phyloP scores from a whole-genome alignment of 768 basidiomycete species.

The Lactarius pseudohatsudake region DNA sequence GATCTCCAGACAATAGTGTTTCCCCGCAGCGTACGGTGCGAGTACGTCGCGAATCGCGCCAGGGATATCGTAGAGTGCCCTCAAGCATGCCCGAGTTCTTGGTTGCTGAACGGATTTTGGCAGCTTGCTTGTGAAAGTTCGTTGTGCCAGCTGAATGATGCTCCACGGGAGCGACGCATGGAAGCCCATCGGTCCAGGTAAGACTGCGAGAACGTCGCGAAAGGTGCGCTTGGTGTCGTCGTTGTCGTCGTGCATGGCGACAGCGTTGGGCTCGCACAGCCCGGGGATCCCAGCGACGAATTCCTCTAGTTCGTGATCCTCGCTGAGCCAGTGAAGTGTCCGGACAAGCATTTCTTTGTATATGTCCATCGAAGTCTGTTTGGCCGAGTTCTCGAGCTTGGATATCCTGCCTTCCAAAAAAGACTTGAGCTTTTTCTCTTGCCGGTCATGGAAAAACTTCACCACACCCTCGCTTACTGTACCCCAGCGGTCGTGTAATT shows the following conservation, averaged over 20 bases:
- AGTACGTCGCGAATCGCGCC: background rate
- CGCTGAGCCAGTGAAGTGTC: background rate
- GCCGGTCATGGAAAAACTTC: background rate
- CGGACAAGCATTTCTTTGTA: background rate
- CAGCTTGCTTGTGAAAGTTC: background rate
- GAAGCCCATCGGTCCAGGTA: constrained; percentile 4
- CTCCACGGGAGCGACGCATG: background rate
- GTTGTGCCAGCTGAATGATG: background rate
- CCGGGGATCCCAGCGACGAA: background rate
- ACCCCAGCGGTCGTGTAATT: background rate
- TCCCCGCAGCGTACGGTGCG: background rate
- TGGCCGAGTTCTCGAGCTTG: background rate
- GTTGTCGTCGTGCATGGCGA: background rate
- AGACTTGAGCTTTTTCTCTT: background rate
- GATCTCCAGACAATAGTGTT: background rate
- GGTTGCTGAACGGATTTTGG: background rate
- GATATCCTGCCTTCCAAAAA: background rate
- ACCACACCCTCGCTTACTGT: background rate
- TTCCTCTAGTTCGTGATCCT: background rate
- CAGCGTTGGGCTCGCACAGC: background rate
- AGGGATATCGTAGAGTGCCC: background rate
- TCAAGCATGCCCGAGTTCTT: background rate
- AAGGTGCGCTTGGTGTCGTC: background rate
- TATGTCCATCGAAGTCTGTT: background rate
- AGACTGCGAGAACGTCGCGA: constrained; percentile 7